Evolutionary conservation across 441 rosid species (phyloP), one percentile per base, ranked within the genome.

Genomic region (Syzygium malaccense): DNA sequence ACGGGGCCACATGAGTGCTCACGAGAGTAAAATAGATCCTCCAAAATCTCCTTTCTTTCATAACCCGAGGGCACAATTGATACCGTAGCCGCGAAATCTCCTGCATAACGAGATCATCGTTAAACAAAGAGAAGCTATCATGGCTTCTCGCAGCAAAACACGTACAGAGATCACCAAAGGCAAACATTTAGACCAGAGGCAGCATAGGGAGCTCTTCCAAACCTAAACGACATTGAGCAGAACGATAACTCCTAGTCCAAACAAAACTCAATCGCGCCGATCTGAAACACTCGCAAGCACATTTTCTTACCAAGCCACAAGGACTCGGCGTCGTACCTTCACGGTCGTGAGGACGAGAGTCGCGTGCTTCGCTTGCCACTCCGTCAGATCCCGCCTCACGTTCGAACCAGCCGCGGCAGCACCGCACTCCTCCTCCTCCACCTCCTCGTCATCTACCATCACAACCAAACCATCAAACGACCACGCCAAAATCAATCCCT

Each of bases 341-440:
- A 95, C 96, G n/a, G 94, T 91, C 51, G 92, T 90, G 80, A 95
- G 96, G 91, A 95, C 96, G 85, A 95, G 94, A 57, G 94, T 93
- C 58, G 96, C 97, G 88, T 95, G 97, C 85, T 93, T 93, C 93
- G 94, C 96, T 68, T 95, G 96, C 95, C 96, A 95, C 88, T 93
- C 94, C 14, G 93, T 91, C 23, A 95, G 94, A 94, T 95, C 97
- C 91, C 91, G 93, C 88, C 95, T 90, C 25, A 95, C 94, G 92
- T 94, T 94, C 28, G 97, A 91, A 51, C 78, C 90, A 26, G 88
- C 86, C 25, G 93, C 89, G 23, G 56, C 89, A 87, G 84, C 87
- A 86, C 91, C 93, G 56, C 92, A 89, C 37, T 88, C 87, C 86
- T 92, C 93, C 83, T 91, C 78, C 45, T 92, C 91, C 88, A 91